Conservation (phyloP, 2,329 filamentous ascomycete species). For the Bipolaris gigantea region DNA sequence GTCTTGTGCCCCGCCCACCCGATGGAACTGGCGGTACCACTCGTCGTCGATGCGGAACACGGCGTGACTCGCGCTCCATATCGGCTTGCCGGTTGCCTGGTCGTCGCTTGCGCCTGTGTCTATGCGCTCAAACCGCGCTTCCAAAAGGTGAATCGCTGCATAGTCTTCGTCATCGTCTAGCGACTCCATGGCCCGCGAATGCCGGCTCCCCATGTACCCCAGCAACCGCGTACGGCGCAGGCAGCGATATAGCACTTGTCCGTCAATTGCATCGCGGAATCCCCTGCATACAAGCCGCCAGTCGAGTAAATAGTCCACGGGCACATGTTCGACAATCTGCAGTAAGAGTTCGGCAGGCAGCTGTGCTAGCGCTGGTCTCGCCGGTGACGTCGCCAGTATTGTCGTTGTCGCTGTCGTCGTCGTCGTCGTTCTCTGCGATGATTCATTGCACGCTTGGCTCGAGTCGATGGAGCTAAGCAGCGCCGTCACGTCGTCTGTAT, state of each 20-base stretch:
- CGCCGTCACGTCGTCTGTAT: conserved; percentile 30
- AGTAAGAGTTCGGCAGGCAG: conserved; percentile 39
- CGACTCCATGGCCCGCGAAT: neutral
- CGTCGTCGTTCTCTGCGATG: neutral
- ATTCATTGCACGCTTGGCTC: conserved; percentile 21
- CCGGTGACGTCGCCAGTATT: neutral
- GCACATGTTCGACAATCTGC: conserved; percentile 32
- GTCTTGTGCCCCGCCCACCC: neutral
- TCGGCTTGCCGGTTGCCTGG: neutral
- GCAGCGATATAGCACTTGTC: conserved; percentile 27
- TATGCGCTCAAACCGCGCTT: conserved; percentile 14
- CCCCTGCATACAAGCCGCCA: conserved; percentile 37
- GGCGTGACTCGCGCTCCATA: conserved; percentile 25
- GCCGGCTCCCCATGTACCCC: conserved; percentile 22
- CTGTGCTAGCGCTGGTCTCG: conserved; percentile 13
- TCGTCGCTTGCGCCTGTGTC: neutral
- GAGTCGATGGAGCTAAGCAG: conserved; percentile 35
- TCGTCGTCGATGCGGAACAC: conserved; percentile 27
- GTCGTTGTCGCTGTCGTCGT: neutral
- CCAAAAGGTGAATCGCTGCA: conserved; percentile 22
- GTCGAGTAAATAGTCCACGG: conserved; percentile 30
- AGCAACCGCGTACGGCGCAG: conserved; percentile 27
- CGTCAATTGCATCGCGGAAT: conserved; percentile 39
- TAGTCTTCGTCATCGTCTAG: conserved; percentile 19
- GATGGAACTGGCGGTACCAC: conserved; percentile 18